These are phyloP conservation scores for Ophiostoma perfectum DNA, from an alignment of 2,329 filamentous ascomycete species.

Conservation along the genomic window DNA sequence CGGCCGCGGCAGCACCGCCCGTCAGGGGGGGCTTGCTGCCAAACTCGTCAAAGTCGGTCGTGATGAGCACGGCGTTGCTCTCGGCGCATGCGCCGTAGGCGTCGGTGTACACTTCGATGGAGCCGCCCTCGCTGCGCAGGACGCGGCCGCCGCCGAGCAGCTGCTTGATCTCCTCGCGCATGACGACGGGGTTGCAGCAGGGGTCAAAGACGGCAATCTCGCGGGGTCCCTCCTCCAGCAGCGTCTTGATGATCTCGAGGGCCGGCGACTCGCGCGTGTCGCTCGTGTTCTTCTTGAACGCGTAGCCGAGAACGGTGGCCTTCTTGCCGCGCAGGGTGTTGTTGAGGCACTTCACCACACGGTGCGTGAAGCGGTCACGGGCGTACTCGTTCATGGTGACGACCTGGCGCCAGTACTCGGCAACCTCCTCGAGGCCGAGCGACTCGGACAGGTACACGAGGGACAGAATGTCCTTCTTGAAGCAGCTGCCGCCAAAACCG, in stretches of 20 bases:
- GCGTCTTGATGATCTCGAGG: slow-evolving; percentile 59
- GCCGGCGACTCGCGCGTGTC: slow-evolving; percentile 69
- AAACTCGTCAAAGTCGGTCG: slow-evolving; percentile 55
- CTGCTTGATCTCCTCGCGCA: slow-evolving; percentile 46
- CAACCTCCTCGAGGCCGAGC: slow-evolving; percentile 64
- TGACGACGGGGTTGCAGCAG: slow-evolving; percentile 48
- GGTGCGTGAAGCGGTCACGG: slow-evolving; percentile 60
- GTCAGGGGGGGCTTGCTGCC: slow-evolving; percentile 33
- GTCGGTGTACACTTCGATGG: slow-evolving; percentile 44
- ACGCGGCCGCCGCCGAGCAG: slow-evolving; percentile 36
- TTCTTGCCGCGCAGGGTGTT: slow-evolving; percentile 66
- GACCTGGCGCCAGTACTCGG: slow-evolving; percentile 69
- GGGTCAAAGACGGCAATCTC: slow-evolving; percentile 67
- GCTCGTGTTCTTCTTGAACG: slow-evolving; percentile 74
- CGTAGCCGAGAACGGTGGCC: slow-evolving; percentile 66
- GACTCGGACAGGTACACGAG: slow-evolving; percentile 68
- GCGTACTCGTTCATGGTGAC: slow-evolving; percentile 73
- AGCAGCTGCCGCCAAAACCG: slow-evolving; percentile 75
- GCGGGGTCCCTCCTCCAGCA: slow-evolving; percentile 58
- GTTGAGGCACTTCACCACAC: slow-evolving; percentile 60
- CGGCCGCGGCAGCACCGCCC: slow-evolving; percentile 23
- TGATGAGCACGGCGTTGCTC: slow-evolving; percentile 48
- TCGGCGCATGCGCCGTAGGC: slow-evolving; percentile 46
- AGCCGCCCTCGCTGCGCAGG: slow-evolving; percentile 38
- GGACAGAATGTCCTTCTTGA: slow-evolving; percentile 73